Base-by-base conservation (phyloP, 164 flowering plant species). In the Liriodendron chinense region DNA sequence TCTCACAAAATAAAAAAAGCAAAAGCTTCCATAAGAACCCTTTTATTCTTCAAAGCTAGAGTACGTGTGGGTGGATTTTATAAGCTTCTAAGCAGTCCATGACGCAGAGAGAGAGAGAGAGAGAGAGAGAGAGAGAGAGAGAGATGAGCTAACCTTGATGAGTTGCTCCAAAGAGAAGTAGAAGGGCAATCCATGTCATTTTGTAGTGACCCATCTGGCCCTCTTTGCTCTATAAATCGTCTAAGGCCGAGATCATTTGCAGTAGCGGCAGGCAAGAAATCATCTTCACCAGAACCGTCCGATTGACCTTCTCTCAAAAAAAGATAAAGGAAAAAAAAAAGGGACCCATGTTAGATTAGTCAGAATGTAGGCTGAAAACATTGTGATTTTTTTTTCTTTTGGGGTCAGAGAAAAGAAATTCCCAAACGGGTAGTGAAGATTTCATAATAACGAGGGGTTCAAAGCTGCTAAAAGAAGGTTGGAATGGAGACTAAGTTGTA, bases 261-360 rank as follows among this genome's bases (percentile, higher is more conserved):
- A 9, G 74, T 62, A 3, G 83, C 75, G 10, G 75, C 77, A 0
- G 79, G 80, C 9, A 77, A 69, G 13, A 82, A 47, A 16, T 87
- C 90, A 71, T 90, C 94, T 23, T 90, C 94, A 64, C 89, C 89
- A n/a, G 88, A 88, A 13, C 91, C 90, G 80, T 88, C 94, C 65
- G 89, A 87, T 81, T 85, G 85, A 34, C 92, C 90, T 82, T 67
- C 18, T 9, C 16, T 53, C 16, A 9, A 53, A 53, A 68, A 47
- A 47, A 72, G n/a, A 47, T 9, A 43, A 63, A 34, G 1, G 18
- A 14, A 53, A 16, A 49, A 26, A 74, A 24, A 69, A 24, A 69
- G 16, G 20, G 59, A 23, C 22, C 63, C 34, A 14, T 47, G 70
- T 14, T 24, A 69, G 71, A 9, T 26, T 71, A 20, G 13, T 12